Base-by-base conservation (phyloP, 441 rosid genomes). In the Bruguiera hainesii region DNA sequence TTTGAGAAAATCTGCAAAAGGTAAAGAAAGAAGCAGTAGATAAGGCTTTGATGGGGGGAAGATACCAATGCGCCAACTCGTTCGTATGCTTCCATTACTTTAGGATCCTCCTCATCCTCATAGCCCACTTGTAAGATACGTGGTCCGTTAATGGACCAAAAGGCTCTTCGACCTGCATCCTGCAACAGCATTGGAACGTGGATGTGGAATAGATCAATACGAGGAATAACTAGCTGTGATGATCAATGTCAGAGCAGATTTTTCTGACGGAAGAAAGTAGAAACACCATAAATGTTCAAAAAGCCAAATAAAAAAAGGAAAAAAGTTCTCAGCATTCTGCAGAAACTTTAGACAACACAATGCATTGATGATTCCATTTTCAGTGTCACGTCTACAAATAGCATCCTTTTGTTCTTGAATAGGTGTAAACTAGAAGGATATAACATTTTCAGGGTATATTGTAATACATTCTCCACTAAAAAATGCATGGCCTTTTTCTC, bases 21-120 rank as follows among this genome's bases (percentile, higher is more conserved):
- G 16, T 28, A 25, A 19, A 25, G 71, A 50, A n/a, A 13, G 59
- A 28, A 5, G 26, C 29, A 30, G 37, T 3, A 48, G 29, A 37
- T 19, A 33, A 29, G 6, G 37, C 46, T 30, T 5, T 1, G 25
- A 35, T 19, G 28, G 20, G 49, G 5, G 57, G 55, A 23, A 65
- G 79, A 2, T 83, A 89, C 98, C 95, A 89, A 71, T 56, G 97
- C 83, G 72, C 97, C 96, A 35, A 84, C 86, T 81, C 73, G 89
- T 74, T 93, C 97, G 16, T 81, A 93, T 6, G 98, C 97, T 83
- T 87, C 90, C 90, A 93, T 89, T 60, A 85, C 98, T 88, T 88
- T 88, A 26, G 88, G 83, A 76, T 91, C 85, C 69, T 84, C 86
- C 78, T 93, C 98, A 23, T 89, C 90, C 79, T 85, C 97, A 42